These are phyloP conservation scores for Themeda triandra DNA, from an alignment of 176 grass and related monocot species.

Conservation along the genomic window DNA sequence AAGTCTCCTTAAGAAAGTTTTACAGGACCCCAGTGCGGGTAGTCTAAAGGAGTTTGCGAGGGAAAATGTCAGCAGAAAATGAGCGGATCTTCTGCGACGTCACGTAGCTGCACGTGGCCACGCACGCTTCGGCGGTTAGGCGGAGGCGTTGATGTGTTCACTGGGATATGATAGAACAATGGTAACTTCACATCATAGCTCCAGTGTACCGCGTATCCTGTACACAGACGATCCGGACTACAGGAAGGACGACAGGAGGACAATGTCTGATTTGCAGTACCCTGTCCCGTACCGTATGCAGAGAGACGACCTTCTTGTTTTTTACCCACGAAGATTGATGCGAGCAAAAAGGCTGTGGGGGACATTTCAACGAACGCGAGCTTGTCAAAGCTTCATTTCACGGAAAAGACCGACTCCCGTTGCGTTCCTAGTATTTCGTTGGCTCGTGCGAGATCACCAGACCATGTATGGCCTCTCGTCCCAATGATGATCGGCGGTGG, in stretches of 20 bases:
- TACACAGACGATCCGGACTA: background rate
- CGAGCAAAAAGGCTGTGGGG: background rate
- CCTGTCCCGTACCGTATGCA: background rate
- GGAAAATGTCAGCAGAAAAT: background rate
- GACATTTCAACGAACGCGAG: background rate
- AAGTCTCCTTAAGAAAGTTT: too few relatives aligned
- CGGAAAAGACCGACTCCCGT: background rate
- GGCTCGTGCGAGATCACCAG: background rate
- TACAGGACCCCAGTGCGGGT: too few relatives aligned
- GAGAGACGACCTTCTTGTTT: background rate
- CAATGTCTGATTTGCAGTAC: background rate
- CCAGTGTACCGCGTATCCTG: background rate
- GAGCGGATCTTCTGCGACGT: background rate
- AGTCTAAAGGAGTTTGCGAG: background rate
- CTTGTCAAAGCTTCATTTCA: background rate
- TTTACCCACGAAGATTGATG: background rate
- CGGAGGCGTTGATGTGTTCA: too few relatives aligned
- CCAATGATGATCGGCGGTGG: background rate
- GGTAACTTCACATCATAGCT: background rate
- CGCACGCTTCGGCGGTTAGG: background rate
- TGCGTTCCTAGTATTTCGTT: constrained; percentile 11
- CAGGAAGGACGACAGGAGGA: background rate
- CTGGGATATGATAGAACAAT: background rate
- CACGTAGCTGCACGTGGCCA: too few relatives aligned
- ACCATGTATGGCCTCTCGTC: background rate